Percentiles rank a stretch among this genome's conserved stretches.
These are phyloP conservation scores for Hypoxylon sp. DNA, from an alignment of 2,329 filamentous ascomycete species.

Conservation along the genomic window DNA sequence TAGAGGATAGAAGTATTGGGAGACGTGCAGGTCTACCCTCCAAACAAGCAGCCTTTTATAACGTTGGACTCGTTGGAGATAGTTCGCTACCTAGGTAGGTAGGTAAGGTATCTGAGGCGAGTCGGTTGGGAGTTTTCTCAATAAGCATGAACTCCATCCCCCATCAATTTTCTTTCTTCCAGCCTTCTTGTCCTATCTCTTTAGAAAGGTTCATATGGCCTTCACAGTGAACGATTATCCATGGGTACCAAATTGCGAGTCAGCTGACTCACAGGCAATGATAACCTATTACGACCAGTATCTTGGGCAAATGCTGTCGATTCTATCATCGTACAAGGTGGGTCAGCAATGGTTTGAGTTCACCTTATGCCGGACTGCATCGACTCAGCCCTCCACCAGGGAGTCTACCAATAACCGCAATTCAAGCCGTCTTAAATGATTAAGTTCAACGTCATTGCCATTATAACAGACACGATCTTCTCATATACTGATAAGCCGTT, in stretches of 20 bases:
- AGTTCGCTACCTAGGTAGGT: background rate
- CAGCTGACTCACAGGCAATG: background rate
- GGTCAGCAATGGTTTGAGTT: background rate
- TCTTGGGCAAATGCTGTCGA: background rate
- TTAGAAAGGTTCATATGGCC: background rate
- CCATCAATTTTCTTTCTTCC: background rate
- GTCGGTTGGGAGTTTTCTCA: background rate
- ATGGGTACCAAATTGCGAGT: background rate
- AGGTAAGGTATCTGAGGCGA: background rate
- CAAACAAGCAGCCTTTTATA: background rate
- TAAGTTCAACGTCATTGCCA: background rate
- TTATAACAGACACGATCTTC: background rate
- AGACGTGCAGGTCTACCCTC: background rate
- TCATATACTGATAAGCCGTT: background rate
- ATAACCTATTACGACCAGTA: background rate
- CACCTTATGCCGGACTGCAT: conserved; percentile 1
- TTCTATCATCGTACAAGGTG: background rate
- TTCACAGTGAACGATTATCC: background rate
- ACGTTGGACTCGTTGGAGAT: background rate
- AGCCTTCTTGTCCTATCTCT: background rate
- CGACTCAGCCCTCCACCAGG: background rate
- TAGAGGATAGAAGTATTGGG: background rate
- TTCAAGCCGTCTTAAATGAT: background rate
- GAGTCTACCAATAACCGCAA: conserved; percentile 7
- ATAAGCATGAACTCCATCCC: background rate